These are phyloP conservation scores for Protomyces gravidus DNA, from an alignment of 1,139 yeast genomes.

Conservation along the genomic window DNA sequence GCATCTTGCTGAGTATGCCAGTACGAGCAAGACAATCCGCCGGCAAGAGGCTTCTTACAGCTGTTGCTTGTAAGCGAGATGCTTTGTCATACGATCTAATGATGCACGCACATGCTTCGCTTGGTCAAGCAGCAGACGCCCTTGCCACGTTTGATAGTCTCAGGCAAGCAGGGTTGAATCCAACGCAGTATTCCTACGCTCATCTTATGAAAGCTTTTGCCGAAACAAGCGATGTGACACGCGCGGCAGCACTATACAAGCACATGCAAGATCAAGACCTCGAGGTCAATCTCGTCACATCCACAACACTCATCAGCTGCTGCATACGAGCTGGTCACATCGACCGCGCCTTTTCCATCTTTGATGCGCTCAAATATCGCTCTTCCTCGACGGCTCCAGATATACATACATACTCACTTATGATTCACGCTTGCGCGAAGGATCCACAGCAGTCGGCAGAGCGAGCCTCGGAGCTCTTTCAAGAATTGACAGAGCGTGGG, in stretches of 20 bases:
- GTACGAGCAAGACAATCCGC: constrained; percentile 1
- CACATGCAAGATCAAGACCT: constrained; percentile 28
- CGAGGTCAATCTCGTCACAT: constrained; percentile 28
- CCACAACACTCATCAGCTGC: constrained; percentile 28
- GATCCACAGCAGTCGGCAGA: constrained; percentile 25
- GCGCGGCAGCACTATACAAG: constrained; percentile 23
- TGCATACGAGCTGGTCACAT: constrained; percentile 17
- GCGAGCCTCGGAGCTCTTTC: constrained; percentile 29
- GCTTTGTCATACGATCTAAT: constrained; percentile 27
- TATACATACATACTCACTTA: constrained; percentile 29
- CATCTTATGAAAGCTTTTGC: constrained; percentile 30
- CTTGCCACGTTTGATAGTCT: constrained; percentile 11
- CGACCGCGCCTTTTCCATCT: constrained; percentile 23
- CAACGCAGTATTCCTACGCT: constrained; percentile 29
- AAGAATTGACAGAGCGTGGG: constrained; percentile 22
- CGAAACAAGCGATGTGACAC: background rate
- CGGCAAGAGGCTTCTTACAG: background rate
- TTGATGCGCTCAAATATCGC: constrained; percentile 27
- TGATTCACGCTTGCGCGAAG: constrained; percentile 29
- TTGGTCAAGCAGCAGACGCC: constrained; percentile 15
- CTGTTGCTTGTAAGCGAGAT: constrained; percentile 10
- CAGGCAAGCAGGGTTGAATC: constrained; percentile 14
- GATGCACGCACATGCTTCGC: constrained; percentile 28
- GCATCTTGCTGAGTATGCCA: constrained; percentile 18
- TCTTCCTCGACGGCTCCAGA: constrained; percentile 26